These are phyloP conservation scores for Euphorbia celastroides DNA, from an alignment of 441 rosid species.

Conservation along the genomic window DNA sequence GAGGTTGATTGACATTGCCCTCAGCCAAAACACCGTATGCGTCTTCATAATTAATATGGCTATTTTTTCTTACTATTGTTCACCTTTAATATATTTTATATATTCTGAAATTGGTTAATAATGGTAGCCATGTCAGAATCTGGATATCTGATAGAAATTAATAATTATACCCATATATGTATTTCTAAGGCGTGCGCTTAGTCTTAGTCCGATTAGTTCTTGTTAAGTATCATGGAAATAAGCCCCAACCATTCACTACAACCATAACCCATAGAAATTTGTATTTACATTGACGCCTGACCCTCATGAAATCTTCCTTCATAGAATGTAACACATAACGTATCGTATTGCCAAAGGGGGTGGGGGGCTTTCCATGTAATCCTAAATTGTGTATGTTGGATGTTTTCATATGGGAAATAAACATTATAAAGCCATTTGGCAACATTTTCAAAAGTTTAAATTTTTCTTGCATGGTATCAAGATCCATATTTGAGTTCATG, in stretches of 20 bases:
- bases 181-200: not conserved
- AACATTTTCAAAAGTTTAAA: too few relatives aligned
- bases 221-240: not conserved
- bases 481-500: too few relatives aligned
- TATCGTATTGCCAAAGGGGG: too few relatives aligned
- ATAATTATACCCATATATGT: not conserved
- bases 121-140: not conserved
- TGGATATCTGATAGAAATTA: constrained; percentile 1
- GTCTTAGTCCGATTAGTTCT: not conserved
- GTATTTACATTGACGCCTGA: too few relatives aligned
- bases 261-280: not conserved
- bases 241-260: not conserved
- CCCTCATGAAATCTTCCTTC: too few relatives aligned
- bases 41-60: not conserved
- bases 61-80: too few relatives aligned
- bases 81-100: not conserved
- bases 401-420: too few relatives aligned
- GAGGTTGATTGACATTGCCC: constrained; percentile 13
- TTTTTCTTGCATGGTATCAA: too few relatives aligned
- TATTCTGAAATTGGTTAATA: not conserved
- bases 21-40: not conserved
- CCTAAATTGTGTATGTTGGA: too few relatives aligned
- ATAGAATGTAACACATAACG: too few relatives aligned
- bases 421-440: too few relatives aligned
- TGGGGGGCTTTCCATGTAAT: too few relatives aligned